phyloP scores from a whole-genome alignment of 169 alveolate species.

The Amoebophrya sp. region DNA sequence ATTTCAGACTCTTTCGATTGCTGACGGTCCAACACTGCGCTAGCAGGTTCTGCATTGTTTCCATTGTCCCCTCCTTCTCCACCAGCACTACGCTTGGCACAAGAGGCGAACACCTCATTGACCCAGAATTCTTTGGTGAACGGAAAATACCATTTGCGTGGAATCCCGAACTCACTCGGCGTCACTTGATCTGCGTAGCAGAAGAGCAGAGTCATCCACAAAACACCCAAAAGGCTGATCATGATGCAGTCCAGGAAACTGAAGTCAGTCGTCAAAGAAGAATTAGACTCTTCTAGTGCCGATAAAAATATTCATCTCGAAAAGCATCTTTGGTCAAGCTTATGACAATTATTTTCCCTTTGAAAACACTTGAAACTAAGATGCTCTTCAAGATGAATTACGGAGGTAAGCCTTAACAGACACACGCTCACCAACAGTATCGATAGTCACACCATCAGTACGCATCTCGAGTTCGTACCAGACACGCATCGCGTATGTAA shows the following conservation, averaged over 20 bases:
- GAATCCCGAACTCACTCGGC: conserved; percentile 57
- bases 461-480: conserved; percentile 20
- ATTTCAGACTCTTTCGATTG: neutral
- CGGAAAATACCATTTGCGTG: conserved; percentile 54
- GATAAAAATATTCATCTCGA: too few species aligned
- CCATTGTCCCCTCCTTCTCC: neutral
- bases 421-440: neutral
- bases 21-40: neutral
- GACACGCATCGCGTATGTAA: neutral
- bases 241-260: conserved; percentile 4
- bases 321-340: too few species aligned
- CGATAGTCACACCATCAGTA: neutral
- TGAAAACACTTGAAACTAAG: too few species aligned
- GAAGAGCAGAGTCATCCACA: neutral
- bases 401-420: too few species aligned
- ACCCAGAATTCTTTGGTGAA: conserved; percentile 44
- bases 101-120: neutral
- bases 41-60: neutral
- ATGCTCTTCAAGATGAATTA: too few species aligned
- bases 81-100: neutral
- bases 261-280: conserved; percentile 28
- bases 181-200: conserved; percentile 58
- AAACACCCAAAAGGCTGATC: neutral
- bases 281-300: too few species aligned
- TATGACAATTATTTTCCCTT: too few species aligned